These are phyloP conservation scores for Eremochloa ophiuroides DNA, from an alignment of 176 grass and related monocot species.

Conservation along the genomic window DNA sequence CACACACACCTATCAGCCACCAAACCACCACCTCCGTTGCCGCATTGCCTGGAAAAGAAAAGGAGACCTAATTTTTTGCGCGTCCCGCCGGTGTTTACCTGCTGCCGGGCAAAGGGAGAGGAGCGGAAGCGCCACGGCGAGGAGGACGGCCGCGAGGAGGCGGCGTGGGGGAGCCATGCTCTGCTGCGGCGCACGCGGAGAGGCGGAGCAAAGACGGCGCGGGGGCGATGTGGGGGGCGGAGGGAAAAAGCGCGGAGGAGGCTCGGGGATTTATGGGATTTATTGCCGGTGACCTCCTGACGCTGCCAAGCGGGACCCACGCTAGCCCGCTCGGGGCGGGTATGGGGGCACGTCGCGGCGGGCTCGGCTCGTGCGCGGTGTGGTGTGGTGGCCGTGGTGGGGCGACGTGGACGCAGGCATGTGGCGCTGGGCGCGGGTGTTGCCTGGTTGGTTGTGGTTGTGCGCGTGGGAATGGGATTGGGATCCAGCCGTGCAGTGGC, in stretches of 20 bases:
- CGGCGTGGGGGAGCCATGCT: conserved; percentile 20
- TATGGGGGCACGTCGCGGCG: neutral
- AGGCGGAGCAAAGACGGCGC: neutral
- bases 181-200: neutral
- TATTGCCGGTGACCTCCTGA: conserved; percentile 2
- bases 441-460: neutral
- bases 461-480: neutral
- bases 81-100: neutral
- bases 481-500: neutral
- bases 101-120: conserved; percentile 27
- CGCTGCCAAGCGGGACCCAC: neutral
- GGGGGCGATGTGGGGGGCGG: neutral
- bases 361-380: neutral
- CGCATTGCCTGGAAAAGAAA: neutral
- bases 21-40: conserved; percentile 12
- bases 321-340: neutral
- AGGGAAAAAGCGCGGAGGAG: neutral
- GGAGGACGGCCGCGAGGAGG: neutral
- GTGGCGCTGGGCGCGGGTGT: neutral
- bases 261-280: conserved; percentile 26
- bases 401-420: neutral
- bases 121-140: conserved; percentile 28
- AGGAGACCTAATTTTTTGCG: neutral
- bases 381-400: neutral
- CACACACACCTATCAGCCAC: neutral